phyloP scores from a whole-genome alignment of 768 basidiomycete species.

The Russula ochroleuca region DNA sequence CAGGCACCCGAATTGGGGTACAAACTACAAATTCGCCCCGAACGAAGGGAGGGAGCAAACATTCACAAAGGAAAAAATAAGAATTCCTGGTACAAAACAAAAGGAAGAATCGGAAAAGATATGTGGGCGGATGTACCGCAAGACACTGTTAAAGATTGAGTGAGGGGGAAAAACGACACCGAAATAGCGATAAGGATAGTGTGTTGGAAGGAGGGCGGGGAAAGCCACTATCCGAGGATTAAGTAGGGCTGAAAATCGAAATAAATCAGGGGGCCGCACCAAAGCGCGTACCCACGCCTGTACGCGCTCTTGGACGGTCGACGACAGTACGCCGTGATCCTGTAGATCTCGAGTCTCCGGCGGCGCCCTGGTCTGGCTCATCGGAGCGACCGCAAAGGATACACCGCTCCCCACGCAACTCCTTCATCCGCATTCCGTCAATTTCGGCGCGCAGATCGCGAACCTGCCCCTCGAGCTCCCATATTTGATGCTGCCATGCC shows the following conservation, averaged over 20 bases:
- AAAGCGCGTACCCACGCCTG: slow-evolving; percentile 62
- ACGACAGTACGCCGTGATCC: slow-evolving; percentile 39
- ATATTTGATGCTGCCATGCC: slow-evolving; percentile 67
- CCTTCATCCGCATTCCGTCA: slow-evolving; percentile 47
- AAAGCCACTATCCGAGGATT: slow-evolving; percentile 2
- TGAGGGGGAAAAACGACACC: neutral
- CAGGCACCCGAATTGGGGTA: slow-evolving; percentile 2
- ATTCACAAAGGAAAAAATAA: slow-evolving; percentile 4
- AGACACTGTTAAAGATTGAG: neutral
- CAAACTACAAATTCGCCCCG: slow-evolving; percentile 4
- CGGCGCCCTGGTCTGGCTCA: neutral
- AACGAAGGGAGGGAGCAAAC: neutral
- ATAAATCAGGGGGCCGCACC: slow-evolving; percentile 45
- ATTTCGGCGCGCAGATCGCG: slow-evolving; percentile 67
- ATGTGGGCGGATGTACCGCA: neutral
- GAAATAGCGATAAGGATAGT: slow-evolving; percentile 25
- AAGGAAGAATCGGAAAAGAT: neutral
- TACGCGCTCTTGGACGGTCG: slow-evolving; percentile 62
- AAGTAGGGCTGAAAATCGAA: neutral
- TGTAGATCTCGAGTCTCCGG: neutral
- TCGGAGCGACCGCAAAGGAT: slow-evolving; percentile 55
- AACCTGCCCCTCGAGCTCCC: slow-evolving; percentile 72
- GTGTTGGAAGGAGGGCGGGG: neutral
- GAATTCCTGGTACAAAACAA: slow-evolving; percentile 21
- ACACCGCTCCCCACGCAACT: slow-evolving; percentile 46